Conservation (phyloP, 2,329 filamentous ascomycete genomes). For the Dothistroma pini region DNA sequence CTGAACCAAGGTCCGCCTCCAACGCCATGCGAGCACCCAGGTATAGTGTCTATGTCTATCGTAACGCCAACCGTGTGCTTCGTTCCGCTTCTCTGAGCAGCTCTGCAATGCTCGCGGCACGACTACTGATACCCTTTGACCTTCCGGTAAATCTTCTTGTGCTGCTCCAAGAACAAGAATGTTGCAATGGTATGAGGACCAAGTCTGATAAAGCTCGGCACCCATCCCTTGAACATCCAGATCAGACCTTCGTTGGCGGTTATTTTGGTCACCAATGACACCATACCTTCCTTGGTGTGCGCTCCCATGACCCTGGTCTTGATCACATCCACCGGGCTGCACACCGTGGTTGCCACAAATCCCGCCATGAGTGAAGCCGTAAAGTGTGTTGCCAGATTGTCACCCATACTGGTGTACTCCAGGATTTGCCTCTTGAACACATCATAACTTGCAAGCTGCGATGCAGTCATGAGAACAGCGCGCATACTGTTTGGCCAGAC, state of each 20-base stretch:
- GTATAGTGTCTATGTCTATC: not conserved
- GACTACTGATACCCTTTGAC: conserved; percentile 18
- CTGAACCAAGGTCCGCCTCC: not conserved
- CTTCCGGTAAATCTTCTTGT: conserved; percentile 70
- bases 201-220: conserved; percentile 68
- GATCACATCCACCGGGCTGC: conserved; percentile 81
- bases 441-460: conserved; percentile 81
- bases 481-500: conserved; percentile 78
- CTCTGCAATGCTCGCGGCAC: not conserved
- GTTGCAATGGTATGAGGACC: conserved; percentile 80
- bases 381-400: conserved; percentile 75
- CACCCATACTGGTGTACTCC: conserved; percentile 59
- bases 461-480: conserved; percentile 83
- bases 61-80: not conserved
- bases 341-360: conserved; percentile 79
- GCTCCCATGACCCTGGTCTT: conserved; percentile 85
- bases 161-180: conserved; percentile 80
- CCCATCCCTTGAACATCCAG: conserved; percentile 91
- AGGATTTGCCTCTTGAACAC: conserved; percentile 71
- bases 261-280: conserved; percentile 61
- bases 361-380: conserved; percentile 73
- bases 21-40: conserved; percentile 7
- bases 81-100: not conserved
- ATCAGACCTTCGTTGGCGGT: conserved; percentile 66
- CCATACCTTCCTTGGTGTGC: conserved; percentile 50